These are phyloP conservation scores for Myxozyma geophila DNA, from an alignment of 805 yeast species.

Conservation along the genomic window DNA sequence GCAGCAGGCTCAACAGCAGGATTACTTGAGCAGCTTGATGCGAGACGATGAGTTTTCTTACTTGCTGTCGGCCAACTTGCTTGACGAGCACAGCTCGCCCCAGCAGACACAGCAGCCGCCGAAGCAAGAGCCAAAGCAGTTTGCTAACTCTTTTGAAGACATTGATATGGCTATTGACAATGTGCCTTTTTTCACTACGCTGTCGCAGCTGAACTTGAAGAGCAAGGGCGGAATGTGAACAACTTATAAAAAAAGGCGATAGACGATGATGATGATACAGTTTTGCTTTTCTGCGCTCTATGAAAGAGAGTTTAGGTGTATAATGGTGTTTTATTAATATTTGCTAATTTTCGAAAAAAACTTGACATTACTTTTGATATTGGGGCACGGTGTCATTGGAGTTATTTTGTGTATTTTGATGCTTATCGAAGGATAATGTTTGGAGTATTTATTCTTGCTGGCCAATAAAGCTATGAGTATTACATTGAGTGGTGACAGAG, in stretches of 20 bases:
- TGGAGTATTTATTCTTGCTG: too few relatives aligned
- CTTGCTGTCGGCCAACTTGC: slow-evolving; percentile 13
- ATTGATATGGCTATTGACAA: slow-evolving; percentile 2
- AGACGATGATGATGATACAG: neutral
- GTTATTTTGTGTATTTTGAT: neutral
- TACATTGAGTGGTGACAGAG: too few relatives aligned
- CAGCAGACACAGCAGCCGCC: neutral
- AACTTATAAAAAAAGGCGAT: neutral
- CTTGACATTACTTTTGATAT: neutral
- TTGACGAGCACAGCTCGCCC: neutral
- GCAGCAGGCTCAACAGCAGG: neutral
- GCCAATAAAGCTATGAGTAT: too few relatives aligned
- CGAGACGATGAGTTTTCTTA: slow-evolving; percentile 24
- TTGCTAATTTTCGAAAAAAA: too few relatives aligned
- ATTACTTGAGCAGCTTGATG: slow-evolving; percentile 1
- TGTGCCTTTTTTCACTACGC: slow-evolving; percentile 25
- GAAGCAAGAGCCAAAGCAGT: neutral
- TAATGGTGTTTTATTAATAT: too few relatives aligned
- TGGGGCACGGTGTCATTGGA: neutral
- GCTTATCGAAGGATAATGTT: too few relatives aligned
- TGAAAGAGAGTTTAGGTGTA: too few relatives aligned
- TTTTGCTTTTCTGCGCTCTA: neutral
- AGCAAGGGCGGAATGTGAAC: neutral
- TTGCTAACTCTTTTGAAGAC: neutral
- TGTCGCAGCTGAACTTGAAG: slow-evolving; percentile 25